Conservation (phyloP, 345 rosid species). For the Combretum micranthum region DNA sequence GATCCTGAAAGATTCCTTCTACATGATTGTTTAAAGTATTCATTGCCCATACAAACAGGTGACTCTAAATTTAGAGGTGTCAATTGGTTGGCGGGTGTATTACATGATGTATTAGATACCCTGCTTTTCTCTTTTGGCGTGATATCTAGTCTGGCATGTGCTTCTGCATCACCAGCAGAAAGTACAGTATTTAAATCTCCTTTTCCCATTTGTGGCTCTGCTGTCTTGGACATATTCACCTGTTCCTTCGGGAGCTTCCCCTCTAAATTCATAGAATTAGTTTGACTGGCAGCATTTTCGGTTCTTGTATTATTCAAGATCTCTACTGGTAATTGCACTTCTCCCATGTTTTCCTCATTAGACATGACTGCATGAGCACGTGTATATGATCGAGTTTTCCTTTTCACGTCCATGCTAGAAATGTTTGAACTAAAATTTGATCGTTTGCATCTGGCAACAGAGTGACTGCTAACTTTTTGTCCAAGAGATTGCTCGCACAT, state of each 20-base stretch:
- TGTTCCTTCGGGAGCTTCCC: constrained; percentile 5
- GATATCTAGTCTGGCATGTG: constrained; percentile 12
- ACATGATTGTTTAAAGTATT: constrained; percentile 52
- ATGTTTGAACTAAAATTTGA: constrained; percentile 17
- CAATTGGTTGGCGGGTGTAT: constrained; percentile 27
- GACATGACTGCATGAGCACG: constrained; percentile 4
- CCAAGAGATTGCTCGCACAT: constrained; percentile 5
- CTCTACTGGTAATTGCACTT: constrained; percentile 4
- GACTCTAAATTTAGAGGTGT: constrained; percentile 47
- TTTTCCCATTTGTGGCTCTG: constrained; percentile 5
- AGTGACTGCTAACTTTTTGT: constrained; percentile 9
- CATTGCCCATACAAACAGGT: constrained; percentile 80
- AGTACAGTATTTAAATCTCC: constrained; percentile 13
- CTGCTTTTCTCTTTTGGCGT: constrained; percentile 20
- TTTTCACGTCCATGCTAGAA: constrained; percentile 18
- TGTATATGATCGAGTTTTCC: constrained; percentile 19
- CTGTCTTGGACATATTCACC: constrained; percentile 5
- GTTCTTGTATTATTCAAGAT: constrained; percentile 8
- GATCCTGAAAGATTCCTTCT: constrained; percentile 42
- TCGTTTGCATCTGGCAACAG: constrained; percentile 14
- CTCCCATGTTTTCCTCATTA: constrained; percentile 2
- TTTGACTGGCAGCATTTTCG: background rate
- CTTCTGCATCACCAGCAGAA: constrained; percentile 12
- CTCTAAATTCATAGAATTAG: constrained; percentile 10
- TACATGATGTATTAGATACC: constrained; percentile 17